phyloP scores from a whole-genome alignment of 2,329 filamentous ascomycete species.

The Rhynchosporium secalis region DNA sequence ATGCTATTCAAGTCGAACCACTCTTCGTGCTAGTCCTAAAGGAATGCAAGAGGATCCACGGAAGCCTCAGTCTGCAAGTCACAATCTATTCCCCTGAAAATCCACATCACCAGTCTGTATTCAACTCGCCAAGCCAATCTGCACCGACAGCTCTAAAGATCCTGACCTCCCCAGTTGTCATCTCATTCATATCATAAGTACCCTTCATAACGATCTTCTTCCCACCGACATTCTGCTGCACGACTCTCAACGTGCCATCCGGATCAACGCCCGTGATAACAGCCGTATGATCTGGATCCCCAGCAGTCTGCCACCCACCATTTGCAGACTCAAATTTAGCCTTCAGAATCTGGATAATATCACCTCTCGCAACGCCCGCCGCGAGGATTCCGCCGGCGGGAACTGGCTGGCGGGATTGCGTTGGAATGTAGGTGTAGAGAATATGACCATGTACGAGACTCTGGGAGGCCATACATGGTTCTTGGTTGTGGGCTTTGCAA shows the following conservation, averaged over 20 bases:
- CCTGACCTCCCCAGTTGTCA: slow-evolving; percentile 38
- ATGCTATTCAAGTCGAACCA: too few species aligned
- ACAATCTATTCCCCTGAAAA: not conserved
- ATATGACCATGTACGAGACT: slow-evolving; percentile 39
- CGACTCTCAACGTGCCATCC: slow-evolving; percentile 35
- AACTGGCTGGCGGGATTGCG: slow-evolving; percentile 25
- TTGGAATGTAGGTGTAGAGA: slow-evolving; percentile 38
- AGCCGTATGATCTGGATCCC: slow-evolving; percentile 41
- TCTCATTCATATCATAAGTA: slow-evolving; percentile 35
- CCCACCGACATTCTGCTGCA: slow-evolving; percentile 41
- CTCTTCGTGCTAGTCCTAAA: too few species aligned
- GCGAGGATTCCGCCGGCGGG: slow-evolving; percentile 31
- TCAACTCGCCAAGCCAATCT: slow-evolving; percentile 36
- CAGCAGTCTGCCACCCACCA: slow-evolving; percentile 36
- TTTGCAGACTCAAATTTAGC: slow-evolving; percentile 36
- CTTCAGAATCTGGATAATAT: slow-evolving; percentile 41
- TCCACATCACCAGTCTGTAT: slow-evolving; percentile 34
- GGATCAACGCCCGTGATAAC: slow-evolving; percentile 37
- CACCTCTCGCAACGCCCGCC: slow-evolving; percentile 38
- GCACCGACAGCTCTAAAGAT: slow-evolving; percentile 39
- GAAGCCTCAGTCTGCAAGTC: too few species aligned
- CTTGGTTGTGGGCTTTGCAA: slow-evolving; percentile 29
- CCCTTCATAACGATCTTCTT: slow-evolving; percentile 38
- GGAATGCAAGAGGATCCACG: too few species aligned
- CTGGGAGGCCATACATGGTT: slow-evolving; percentile 39